Conservation (phyloP, 345 rosid genomes). For the Melaleuca alternifolia region DNA sequence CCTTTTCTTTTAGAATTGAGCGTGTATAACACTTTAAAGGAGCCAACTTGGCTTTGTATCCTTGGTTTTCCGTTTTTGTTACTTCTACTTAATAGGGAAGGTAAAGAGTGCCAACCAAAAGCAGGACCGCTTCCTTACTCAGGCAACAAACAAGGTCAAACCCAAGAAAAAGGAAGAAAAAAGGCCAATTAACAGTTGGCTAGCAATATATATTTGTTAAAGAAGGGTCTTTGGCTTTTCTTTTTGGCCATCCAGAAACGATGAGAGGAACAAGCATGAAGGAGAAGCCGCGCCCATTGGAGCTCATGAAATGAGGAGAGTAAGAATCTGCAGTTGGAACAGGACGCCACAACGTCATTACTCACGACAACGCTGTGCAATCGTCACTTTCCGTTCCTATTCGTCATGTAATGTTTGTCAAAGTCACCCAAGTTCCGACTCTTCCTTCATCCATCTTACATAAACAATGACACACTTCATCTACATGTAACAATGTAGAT, state of each 20-base stretch:
- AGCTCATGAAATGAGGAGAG: not conserved
- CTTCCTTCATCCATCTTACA: not conserved
- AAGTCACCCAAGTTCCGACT: not conserved
- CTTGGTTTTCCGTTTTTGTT: not conserved
- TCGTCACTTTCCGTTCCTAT: not conserved
- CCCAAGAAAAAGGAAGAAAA: not conserved
- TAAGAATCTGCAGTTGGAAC: not conserved
- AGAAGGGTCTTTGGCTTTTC: not conserved
- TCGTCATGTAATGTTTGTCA: not conserved
- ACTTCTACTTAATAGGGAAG: not conserved
- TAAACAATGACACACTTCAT: not conserved
- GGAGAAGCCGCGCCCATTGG: not conserved
- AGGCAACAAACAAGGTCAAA: not conserved
- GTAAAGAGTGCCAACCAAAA: not conserved
- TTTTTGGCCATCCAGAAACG: not conserved
- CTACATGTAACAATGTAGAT: not conserved
- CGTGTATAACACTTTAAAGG: not conserved
- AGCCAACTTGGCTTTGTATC: not conserved
- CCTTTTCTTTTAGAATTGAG: not conserved
- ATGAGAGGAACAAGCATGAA: not conserved
- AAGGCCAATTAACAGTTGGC: not conserved
- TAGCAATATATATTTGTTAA: not conserved
- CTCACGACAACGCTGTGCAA: not conserved
- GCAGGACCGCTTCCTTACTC: not conserved
- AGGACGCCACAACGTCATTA: not conserved